phyloP scores from a whole-genome alignment of 2,329 filamentous ascomycete genomes.

The Xylaria sp. region DNA sequence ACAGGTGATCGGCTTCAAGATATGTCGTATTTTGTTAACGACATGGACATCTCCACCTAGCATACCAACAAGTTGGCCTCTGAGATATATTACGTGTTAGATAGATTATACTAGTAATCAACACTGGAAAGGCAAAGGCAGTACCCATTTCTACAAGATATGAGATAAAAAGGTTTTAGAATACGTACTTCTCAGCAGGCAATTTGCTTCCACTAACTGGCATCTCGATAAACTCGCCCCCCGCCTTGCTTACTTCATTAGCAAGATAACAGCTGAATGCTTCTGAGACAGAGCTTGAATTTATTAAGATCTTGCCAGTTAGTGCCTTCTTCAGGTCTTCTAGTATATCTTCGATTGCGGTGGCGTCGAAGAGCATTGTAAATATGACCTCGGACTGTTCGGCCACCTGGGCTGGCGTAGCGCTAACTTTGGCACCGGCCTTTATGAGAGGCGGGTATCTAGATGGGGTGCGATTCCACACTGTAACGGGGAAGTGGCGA shows the following conservation, averaged over 20 bases:
- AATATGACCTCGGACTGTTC: constrained; percentile 48
- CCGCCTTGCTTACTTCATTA: constrained; percentile 40
- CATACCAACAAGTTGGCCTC: constrained; percentile 50
- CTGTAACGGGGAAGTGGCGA: constrained; percentile 44
- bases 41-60: constrained; percentile 47
- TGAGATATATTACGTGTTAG: neutral
- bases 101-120: too few relatives aligned
- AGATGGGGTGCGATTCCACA: constrained; percentile 49
- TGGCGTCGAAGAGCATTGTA: constrained; percentile 49
- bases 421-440: constrained; percentile 42
- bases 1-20: constrained; percentile 45
- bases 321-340: constrained; percentile 43
- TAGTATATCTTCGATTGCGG: constrained; percentile 44
- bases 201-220: constrained; percentile 52
- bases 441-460: constrained; percentile 43
- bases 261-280: constrained; percentile 44
- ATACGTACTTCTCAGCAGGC: constrained; percentile 46
- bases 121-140: too few relatives aligned
- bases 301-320: constrained; percentile 49
- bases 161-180: neutral
- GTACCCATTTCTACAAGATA: too few relatives aligned
- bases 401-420: constrained; percentile 44
- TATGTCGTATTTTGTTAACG: constrained; percentile 42
- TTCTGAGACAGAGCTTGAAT: constrained; percentile 48
- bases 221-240: constrained; percentile 51